Conservation (phyloP, 768 basidiomycete genomes). For the Lactarius deliciosus region DNA sequence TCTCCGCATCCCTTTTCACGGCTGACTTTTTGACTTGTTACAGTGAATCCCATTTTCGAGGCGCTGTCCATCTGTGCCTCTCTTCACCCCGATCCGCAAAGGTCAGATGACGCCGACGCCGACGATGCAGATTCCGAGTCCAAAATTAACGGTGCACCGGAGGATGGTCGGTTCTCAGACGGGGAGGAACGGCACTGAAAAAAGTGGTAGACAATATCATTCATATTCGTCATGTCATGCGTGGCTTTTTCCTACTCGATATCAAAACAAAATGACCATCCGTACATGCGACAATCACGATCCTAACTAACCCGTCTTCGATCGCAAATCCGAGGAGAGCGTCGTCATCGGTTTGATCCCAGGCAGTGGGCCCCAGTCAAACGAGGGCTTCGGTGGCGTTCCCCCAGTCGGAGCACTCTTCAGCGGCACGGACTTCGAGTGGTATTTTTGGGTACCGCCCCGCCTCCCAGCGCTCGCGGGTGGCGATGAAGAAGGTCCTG, state of each 20-base stretch:
- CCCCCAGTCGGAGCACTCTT: constrained; percentile 32
- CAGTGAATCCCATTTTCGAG: constrained; percentile 85
- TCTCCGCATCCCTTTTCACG: not conserved
- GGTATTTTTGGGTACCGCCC: constrained; percentile 34
- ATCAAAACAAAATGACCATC: not conserved
- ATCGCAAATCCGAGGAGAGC: constrained; percentile 25
- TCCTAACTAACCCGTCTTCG: constrained; percentile 13
- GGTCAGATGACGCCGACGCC: constrained; percentile 44
- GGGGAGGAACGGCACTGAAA: constrained; percentile 21
- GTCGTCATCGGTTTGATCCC: constrained; percentile 27
- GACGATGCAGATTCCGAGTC: too few relatives aligned
- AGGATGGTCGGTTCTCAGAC: constrained; percentile 30
- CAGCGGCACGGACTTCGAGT: constrained; percentile 38
- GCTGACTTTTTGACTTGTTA: not conserved
- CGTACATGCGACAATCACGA: not conserved
- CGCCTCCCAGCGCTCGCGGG: constrained; percentile 11
- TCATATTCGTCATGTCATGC: not conserved
- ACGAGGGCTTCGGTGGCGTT: constrained; percentile 33
- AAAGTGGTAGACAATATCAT: constrained; percentile 12
- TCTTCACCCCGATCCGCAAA: constrained; percentile 69
- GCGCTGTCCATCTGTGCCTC: constrained; percentile 84
- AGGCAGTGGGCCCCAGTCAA: constrained; percentile 67
- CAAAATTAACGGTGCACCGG: constrained; percentile 26
- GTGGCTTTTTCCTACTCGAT: not conserved
- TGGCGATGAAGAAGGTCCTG: constrained; percentile 25